Conservation (phyloP, 2,329 filamentous ascomycete species). For the Fusarium sp. region DNA sequence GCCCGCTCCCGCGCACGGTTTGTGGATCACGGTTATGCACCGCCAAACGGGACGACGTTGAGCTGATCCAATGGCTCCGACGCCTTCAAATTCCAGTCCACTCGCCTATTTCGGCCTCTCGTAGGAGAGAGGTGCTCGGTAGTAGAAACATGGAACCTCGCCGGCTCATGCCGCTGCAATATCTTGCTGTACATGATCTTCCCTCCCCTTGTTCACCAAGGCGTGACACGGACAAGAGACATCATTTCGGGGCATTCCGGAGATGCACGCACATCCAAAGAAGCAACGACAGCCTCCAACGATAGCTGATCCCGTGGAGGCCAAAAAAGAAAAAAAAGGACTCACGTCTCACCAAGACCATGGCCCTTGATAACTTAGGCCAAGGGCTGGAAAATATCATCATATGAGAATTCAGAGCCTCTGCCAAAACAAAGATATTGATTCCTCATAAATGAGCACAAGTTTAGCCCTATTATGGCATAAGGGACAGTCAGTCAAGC, state of each 20-base stretch:
- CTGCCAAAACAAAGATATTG: no score
- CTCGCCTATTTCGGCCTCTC: background rate
- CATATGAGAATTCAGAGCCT: no score
- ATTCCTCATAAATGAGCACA: no score
- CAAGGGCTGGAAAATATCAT: no score
- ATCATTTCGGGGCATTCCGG: constrained; percentile 25
- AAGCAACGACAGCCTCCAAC: constrained; percentile 9
- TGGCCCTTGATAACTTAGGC: no score
- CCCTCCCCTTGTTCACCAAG: background rate
- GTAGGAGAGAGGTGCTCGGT: background rate
- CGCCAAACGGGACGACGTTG: constrained; percentile 3
- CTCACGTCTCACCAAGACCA: no score
- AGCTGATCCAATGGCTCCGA: background rate
- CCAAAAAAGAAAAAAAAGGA: no score
- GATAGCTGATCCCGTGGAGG: background rate
- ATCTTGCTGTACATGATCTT: background rate
- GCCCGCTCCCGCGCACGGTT: constrained; percentile 7
- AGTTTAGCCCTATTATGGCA: no score
- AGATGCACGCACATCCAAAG: constrained; percentile 9
- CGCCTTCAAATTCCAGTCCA: background rate
- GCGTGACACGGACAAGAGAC: constrained; percentile 5
- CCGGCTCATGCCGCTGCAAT: background rate
- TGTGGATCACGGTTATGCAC: constrained; percentile 27
- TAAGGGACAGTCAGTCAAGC: no score
- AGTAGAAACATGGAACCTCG: background rate